Conservation (phyloP, 176 grass and related monocot genomes). For the Ensete ventricosum region DNA sequence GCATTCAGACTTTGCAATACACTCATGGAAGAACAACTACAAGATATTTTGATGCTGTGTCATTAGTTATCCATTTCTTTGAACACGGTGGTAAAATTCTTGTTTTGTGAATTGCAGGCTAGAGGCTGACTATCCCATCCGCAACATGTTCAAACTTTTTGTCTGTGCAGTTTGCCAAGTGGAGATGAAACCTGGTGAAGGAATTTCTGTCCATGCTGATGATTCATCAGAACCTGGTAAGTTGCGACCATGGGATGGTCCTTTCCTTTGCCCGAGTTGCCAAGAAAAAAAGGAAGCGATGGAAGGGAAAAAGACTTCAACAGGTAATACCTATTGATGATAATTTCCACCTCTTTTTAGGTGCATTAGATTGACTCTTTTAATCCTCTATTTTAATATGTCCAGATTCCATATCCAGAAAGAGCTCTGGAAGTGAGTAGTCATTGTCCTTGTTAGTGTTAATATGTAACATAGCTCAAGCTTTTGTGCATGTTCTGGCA, state of each 20-base stretch:
- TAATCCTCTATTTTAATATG: conserved; percentile 9
- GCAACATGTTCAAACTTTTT: conserved; percentile 64
- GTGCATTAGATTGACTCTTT: not conserved
- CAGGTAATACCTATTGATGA: conserved; percentile 30
- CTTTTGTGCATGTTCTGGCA: not conserved
- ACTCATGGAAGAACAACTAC: too few relatives aligned
- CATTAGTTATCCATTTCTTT: too few relatives aligned
- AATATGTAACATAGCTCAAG: conserved; percentile 8
- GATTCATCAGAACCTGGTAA: conserved; percentile 46
- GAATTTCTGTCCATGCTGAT: conserved; percentile 55
- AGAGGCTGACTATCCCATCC: conserved; percentile 55
- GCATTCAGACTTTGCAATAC: too few relatives aligned
- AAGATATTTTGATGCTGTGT: too few relatives aligned
- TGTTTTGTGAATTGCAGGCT: conserved; percentile 43
- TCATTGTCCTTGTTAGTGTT: not conserved
- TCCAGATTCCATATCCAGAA: conserved; percentile 25
- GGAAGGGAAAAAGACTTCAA: conserved; percentile 56
- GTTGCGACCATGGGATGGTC: conserved; percentile 69
- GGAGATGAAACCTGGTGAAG: conserved; percentile 48
- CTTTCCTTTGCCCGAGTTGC: conserved; percentile 74
- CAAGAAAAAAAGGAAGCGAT: conserved; percentile 87
- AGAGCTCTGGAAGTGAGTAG: conserved; percentile 17
- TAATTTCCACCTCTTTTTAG: conserved; percentile 9
- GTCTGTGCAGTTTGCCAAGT: conserved; percentile 71
- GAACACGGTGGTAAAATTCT: not conserved